Conservation (phyloP, 129 eudicot species). For the Oenanthe sinensis region DNA sequence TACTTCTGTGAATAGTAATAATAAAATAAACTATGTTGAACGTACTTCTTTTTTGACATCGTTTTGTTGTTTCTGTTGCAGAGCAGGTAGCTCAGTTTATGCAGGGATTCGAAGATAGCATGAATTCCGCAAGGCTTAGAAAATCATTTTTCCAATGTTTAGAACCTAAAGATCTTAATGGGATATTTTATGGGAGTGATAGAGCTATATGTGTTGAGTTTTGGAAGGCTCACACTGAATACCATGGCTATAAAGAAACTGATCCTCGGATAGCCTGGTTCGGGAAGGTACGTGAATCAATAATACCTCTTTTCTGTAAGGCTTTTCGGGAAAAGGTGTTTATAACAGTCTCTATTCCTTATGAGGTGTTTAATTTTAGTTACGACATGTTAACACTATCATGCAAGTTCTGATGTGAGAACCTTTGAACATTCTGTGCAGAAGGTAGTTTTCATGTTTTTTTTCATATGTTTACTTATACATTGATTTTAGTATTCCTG, state of each 20-base stretch:
- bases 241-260: constrained; percentile 58
- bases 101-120: constrained; percentile 66
- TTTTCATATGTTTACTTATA: neutral
- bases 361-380: neutral
- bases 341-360: neutral
- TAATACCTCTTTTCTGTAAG: neutral
- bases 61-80: constrained; percentile 50
- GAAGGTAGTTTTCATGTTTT: neutral
- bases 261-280: constrained; percentile 84
- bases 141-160: constrained; percentile 47
- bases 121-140: constrained; percentile 17
- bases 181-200: constrained; percentile 78
- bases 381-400: neutral
- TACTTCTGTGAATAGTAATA: constrained; percentile 62
- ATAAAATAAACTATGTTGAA: constrained; percentile 58
- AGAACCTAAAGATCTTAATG: constrained; percentile 68
- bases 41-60: constrained; percentile 54
- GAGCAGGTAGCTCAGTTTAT: constrained; percentile 62
- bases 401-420: neutral
- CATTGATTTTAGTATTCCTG: neutral
- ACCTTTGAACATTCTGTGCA: neutral
- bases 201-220: constrained; percentile 58
- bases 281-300: constrained; percentile 62
- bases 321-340: neutral
- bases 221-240: constrained; percentile 86